Evolutionary conservation across 805 yeast species (phyloP), one percentile per base, ranked within the genome.

Genomic region (Tetrapisispora phaffii): DNA sequence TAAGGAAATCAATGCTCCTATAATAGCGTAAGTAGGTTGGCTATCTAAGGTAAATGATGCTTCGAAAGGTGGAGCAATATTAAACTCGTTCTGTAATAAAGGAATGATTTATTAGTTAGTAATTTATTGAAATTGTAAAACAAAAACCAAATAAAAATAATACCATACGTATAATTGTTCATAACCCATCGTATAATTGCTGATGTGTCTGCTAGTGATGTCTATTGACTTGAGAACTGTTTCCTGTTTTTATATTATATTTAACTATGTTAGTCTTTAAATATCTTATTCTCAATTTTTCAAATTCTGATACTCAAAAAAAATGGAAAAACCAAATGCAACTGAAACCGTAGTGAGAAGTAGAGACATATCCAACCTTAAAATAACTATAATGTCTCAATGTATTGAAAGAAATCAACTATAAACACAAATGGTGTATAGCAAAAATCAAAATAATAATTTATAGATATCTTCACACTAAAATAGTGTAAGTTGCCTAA

Each of bases 21-120:
- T 31, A 9, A 51, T 36, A 7, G 62, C 66, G 39, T 44, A 55
- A 23, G 34, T 42, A 38, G 58, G 58, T 39, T 62, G 66, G 7
- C 44, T 32, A 13, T 49, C 53, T 33, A 60, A 47, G n/a, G 49
- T 44, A 12, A 51, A 48, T 7, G 42, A 34, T 7, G 57, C 46
- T 23, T 46, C 47, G 34, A 53, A 50, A 22, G 53, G 45, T 20
- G 47, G 48, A 7, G 55, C 29, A 16, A 41, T 24, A 28, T 49
- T 49, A 44, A 44, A 59, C 37, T 53, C 56, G 39, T 51, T 55
- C 65, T 60, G 35, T 19, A 35, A 7, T 21, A 13, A 37, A 23
- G 39, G 21, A 21, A 22, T 21, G 21, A 45, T 22, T 38, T 34
- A 41, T 38, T 29, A 38, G 50, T 50, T 42, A 49, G 44, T 41